Evolutionary conservation across 225 moss, liverwort and hornwort species (phyloP), one percentile per base, ranked within the genome.

Genomic region (Pseudisothecium myosuroides): DNA sequence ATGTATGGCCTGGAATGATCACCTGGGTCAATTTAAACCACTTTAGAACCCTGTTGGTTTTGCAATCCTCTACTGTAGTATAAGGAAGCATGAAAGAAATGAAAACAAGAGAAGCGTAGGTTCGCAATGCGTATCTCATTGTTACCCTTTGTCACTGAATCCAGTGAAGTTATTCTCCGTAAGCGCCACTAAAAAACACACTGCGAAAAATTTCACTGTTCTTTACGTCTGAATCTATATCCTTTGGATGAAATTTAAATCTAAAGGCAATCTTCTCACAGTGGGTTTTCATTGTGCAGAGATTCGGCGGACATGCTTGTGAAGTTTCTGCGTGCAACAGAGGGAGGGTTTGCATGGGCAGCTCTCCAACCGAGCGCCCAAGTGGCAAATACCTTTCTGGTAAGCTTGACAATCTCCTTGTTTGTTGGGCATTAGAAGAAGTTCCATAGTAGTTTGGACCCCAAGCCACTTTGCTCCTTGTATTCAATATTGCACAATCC

Each of bases 301-400:
- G 85, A 91, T 60, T 91, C 93, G 14, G 82, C 3, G 69, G 80
- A 91, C n/a, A 78, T 72, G 83, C 31, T 93, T 8, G 87, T 55
- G 80, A 93, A 88, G 86, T 93, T 94, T 77, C 37, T 92, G 68
- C 79, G 31, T 62, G 94, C 94, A 76, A 90, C 93, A 39, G 88
- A 87, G 80, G 59, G 54, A 83, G 94, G 94, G 7, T 93, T 85
- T n/a, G 79, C 81, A 28, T 94, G 91, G 93, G 92, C 93, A 89
- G 88, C 86, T 87, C 75, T 80, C 88, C 74, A 83, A 71, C 76
- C 71, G 41, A 88, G 95, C 88, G 16, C 73, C 54, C 63, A 86
- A 71, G 89, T 89, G 63, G 86, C 86, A 21, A 63, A 50, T 20
- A 72, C 37, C 31, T 92, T 96, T 76, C 45, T 92, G 87, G 96